Percentiles rank a stretch among this genome's conserved stretches.
Evolutionary conservation across 1,284 basidiomycete species (phyloP).

Genomic region (Naganishia albida): DNA sequence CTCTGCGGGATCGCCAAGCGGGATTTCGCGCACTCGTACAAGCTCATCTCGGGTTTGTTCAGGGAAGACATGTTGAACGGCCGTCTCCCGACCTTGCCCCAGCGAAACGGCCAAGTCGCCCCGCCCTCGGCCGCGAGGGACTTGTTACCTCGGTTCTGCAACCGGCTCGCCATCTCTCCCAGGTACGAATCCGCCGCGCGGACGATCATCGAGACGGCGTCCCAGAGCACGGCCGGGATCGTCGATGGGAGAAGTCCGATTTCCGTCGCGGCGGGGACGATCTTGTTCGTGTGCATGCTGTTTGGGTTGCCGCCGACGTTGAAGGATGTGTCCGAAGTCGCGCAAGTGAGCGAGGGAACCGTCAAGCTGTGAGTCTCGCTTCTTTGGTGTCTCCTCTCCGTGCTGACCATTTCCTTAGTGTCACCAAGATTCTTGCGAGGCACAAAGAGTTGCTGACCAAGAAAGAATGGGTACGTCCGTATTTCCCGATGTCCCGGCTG

Average conservation of each 20-base stretch:
- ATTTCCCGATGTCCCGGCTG: too few relatives aligned
- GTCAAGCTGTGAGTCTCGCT: conserved; percentile 67
- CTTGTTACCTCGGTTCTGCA: conserved; percentile 31
- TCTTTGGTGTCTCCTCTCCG: background rate
- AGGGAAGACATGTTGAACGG: conserved; percentile 32
- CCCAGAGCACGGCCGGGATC: conserved; percentile 26
- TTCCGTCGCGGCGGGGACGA: conserved; percentile 92
- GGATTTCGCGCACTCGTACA: conserved; percentile 91
- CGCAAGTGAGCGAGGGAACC: conserved; percentile 94
- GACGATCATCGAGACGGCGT: conserved; percentile 31
- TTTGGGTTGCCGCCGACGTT: conserved; percentile 73
- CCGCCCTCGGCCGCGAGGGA: conserved; percentile 35
- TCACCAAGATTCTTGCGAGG: conserved; percentile 25
- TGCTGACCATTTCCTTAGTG: background rate
- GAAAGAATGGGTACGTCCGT: conserved; percentile 22
- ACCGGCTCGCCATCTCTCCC: conserved; percentile 26
- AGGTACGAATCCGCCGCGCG: conserved; percentile 27
- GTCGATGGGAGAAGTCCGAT: conserved; percentile 92
- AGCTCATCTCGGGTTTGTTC: conserved; percentile 68
- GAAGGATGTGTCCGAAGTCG: conserved; percentile 88
- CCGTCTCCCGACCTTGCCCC: conserved; percentile 26
- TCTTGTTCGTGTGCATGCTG: conserved; percentile 86
- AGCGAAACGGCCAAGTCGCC: conserved; percentile 19
- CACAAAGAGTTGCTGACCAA: conserved; percentile 25
- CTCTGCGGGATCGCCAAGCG: conserved; percentile 93